Evolutionary conservation across 495 filamentous ascomycete genomes (phyloP).

Genomic region (Evernia prunastri): DNA sequence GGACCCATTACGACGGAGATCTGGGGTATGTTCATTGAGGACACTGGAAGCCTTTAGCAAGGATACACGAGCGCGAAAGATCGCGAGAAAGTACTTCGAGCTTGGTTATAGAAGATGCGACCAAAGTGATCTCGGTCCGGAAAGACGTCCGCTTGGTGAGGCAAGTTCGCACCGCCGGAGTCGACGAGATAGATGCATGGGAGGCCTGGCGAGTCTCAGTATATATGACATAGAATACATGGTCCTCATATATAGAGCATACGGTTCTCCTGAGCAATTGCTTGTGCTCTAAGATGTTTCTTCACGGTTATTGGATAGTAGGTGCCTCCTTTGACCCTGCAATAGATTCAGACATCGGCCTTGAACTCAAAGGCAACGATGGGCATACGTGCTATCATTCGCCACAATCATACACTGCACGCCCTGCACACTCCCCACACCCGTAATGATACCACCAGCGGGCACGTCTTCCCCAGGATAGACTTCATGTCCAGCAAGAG

Average conservation of each 20-base stretch:
- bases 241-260: conserved; percentile 7
- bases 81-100: conserved; percentile 55
- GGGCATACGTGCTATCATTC: conserved; percentile 75
- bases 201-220: conserved; percentile 34
- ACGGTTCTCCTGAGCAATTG: conserved; percentile 82
- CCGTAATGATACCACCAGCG: conserved; percentile 87
- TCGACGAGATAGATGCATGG: conserved; percentile 96
- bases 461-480: conserved; percentile 83
- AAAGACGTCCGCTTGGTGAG: conserved; percentile 94
- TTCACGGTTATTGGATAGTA: conserved; percentile 98
- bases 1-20: conserved; percentile 95
- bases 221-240: background rate
- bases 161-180: conserved; percentile 91
- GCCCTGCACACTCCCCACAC: conserved; percentile 83
- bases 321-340: conserved; percentile 87
- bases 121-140: conserved; percentile 94
- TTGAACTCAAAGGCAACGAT: background rate
- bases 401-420: conserved; percentile 92
- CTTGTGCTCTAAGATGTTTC: conserved; percentile 92
- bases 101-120: conserved; percentile 98
- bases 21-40: conserved; percentile 77
- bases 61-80: background rate
- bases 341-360: background rate
- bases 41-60: conserved; percentile 41
- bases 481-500: conserved; percentile 77